Percentiles rank a stretch among this genome's conserved stretches.
Conservation (phyloP, 1,284 basidiomycete genomes). For the Fomitopsis palustris region DNA sequence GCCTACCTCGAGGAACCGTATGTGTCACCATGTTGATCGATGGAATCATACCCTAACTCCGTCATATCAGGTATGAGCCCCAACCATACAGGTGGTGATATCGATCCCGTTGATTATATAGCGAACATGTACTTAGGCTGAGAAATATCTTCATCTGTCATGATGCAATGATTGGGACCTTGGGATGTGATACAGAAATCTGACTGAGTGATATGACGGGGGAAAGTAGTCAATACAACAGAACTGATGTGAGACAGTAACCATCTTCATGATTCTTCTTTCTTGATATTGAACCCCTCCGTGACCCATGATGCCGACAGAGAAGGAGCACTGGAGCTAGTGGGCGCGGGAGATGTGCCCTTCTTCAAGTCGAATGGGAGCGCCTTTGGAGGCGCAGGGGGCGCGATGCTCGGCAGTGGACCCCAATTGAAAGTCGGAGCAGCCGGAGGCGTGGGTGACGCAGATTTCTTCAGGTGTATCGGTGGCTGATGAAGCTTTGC, state of each 20-base stretch:
- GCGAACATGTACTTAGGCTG: too few species aligned
- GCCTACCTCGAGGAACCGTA: conserved; percentile 21
- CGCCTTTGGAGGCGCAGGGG: conserved; percentile 32
- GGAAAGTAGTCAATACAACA: background rate
- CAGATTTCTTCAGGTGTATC: conserved; percentile 37
- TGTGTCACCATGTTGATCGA: background rate
- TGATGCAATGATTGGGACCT: too few species aligned
- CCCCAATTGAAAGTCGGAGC: conserved; percentile 57
- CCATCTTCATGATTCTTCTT: background rate
- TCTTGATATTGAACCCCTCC: conserved; percentile 17
- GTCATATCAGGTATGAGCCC: background rate
- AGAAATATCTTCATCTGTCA: too few species aligned
- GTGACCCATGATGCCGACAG: conserved; percentile 23
- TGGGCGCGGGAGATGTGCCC: background rate
- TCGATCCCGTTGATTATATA: too few species aligned
- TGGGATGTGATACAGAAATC: too few species aligned
- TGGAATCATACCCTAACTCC: background rate
- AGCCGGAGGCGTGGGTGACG: conserved; percentile 28
- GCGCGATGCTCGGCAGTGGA: conserved; percentile 43
- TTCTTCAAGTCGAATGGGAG: conserved; percentile 23
- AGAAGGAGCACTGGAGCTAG: conserved; percentile 1
- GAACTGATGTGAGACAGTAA: background rate
- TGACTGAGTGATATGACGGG: too few species aligned
- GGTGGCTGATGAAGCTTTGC: conserved; percentile 39
- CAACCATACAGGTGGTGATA: background rate